Evolutionary conservation across 805 yeast species (phyloP).

Genomic region (Lachancea sp.): DNA sequence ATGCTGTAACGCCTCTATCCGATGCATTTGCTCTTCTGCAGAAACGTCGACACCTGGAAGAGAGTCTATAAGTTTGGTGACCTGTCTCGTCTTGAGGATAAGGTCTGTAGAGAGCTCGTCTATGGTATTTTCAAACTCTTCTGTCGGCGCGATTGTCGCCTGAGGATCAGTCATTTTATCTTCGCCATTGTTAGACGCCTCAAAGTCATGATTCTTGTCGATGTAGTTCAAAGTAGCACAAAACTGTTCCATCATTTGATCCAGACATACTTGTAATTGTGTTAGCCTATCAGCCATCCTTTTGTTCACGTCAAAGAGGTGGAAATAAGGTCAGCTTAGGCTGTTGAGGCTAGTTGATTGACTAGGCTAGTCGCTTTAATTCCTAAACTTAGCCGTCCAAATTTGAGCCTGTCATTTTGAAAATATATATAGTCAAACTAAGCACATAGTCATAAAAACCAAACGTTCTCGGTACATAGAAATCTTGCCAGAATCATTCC

Average conservation of each 20-base stretch:
- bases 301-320: background rate
- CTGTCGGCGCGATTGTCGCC: conserved; percentile 48
- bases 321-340: no score
- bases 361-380: no score
- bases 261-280: conserved; percentile 83
- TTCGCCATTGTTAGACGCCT: conserved; percentile 41
- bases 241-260: conserved; percentile 70
- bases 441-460: no score
- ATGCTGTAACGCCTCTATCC: conserved; percentile 53
- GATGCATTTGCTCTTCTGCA: conserved; percentile 61
- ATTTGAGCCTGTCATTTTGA: no score
- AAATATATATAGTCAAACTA: no score
- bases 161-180: conserved; percentile 56
- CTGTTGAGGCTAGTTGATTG: no score
- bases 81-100: conserved; percentile 79
- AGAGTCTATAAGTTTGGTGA: conserved; percentile 76
- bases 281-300: conserved; percentile 86
- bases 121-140: conserved; percentile 42
- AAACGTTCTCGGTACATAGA: no score
- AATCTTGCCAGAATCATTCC: no score
- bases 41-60: conserved; percentile 90
- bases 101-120: conserved; percentile 81
- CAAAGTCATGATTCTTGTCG: conserved; percentile 66
- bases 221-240: conserved; percentile 73
- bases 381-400: no score